Conservation (phyloP, 2,329 filamentous ascomycete genomes). For the Neobulgaria alba region DNA sequence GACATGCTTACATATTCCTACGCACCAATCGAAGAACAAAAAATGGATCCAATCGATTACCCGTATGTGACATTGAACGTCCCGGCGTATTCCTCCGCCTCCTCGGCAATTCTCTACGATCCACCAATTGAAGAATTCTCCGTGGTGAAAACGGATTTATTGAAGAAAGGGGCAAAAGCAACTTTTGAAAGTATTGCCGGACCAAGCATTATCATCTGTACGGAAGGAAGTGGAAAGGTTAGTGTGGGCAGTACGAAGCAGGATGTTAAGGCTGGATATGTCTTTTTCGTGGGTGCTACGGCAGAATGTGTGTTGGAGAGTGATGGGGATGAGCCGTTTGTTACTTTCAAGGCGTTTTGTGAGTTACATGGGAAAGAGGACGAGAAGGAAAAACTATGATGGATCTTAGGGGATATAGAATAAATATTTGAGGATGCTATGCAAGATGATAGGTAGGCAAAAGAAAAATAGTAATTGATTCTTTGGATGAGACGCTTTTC, state of each 20-base stretch:
- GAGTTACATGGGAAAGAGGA: constrained; percentile 52
- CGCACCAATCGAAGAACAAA: constrained; percentile 88
- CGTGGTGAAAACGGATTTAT: constrained; percentile 73
- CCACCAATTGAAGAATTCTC: constrained; percentile 95
- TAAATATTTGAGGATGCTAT: no score
- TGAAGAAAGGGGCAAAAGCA: constrained; percentile 63
- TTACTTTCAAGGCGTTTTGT: constrained; percentile 90
- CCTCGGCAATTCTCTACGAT: constrained; percentile 71
- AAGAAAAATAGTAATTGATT: no score
- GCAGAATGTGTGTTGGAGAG: constrained; percentile 76
- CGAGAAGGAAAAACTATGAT: constrained; percentile 21
- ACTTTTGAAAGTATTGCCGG: constrained; percentile 83
- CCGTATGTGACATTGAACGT: constrained; percentile 77
- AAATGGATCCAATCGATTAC: constrained; percentile 80
- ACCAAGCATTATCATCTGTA: constrained; percentile 90
- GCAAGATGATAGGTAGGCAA: no score
- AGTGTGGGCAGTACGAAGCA: constrained; percentile 75
- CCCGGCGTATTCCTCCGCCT: constrained; percentile 70
- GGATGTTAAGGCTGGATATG: constrained; percentile 63
- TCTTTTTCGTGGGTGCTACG: constrained; percentile 81
- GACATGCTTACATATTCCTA: constrained; percentile 93
- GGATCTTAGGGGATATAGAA: no score
- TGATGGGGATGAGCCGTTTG: constrained; percentile 57
- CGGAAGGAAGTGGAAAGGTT: constrained; percentile 72
- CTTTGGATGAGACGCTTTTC: no score